These are phyloP conservation scores for Tricholoma saponaceum DNA, from an alignment of 768 basidiomycete genomes.

Conservation along the genomic window DNA sequence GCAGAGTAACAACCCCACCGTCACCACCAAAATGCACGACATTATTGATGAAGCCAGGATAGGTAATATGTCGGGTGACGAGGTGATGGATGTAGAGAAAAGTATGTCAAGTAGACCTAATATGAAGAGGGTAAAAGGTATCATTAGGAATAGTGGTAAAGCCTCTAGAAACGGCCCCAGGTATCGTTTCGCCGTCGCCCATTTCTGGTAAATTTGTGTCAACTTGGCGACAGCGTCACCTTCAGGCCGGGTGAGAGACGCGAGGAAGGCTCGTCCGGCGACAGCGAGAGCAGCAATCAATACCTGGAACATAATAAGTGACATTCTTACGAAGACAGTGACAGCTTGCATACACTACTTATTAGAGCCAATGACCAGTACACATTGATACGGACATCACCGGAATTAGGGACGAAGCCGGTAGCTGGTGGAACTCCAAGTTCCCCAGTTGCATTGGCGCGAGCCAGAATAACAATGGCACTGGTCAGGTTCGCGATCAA, in stretches of 20 bases:
- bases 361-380: slow-evolving; percentile 15
- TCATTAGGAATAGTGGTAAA: slow-evolving; percentile 6
- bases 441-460: background rate
- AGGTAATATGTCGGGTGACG: too few species aligned
- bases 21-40: too few species aligned
- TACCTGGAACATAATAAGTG: slow-evolving; percentile 2
- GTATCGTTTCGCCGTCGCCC: slow-evolving; percentile 6
- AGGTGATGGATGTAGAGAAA: background rate
- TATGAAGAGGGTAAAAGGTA: slow-evolving; percentile 12
- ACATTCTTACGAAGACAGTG: background rate
- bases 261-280: slow-evolving; percentile 8
- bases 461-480: slow-evolving; percentile 4
- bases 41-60: too few species aligned
- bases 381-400: slow-evolving; percentile 12
- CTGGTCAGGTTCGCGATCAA: slow-evolving; percentile 13
- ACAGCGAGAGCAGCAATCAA: slow-evolving; percentile 14
- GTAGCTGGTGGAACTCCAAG: background rate
- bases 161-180: slow-evolving; percentile 10
- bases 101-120: slow-evolving; percentile 12
- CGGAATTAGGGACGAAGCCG: slow-evolving; percentile 6
- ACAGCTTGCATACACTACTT: slow-evolving; percentile 7
- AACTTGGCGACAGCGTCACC: slow-evolving; percentile 6
- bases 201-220: slow-evolving; percentile 9
- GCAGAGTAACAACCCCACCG: too few species aligned
- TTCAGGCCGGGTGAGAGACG: slow-evolving; percentile 7